These are phyloP conservation scores for Rhodocollybia butyracea DNA, from an alignment of 768 basidiomycete genomes.

Conservation along the genomic window DNA sequence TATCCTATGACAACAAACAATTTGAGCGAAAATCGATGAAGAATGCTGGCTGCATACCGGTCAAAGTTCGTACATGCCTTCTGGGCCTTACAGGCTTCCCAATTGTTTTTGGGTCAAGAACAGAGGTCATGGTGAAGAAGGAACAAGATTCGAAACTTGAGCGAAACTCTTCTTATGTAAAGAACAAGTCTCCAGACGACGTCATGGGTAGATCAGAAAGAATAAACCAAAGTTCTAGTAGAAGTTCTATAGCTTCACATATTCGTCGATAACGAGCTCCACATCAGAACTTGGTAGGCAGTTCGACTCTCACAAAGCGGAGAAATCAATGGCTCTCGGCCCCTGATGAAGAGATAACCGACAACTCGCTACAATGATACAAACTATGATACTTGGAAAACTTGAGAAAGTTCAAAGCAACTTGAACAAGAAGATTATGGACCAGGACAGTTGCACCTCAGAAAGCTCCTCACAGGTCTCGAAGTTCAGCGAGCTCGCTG, in stretches of 20 bases:
- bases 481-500: too few relatives aligned
- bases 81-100: conserved; percentile 58
- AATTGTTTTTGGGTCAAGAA: conserved; percentile 61
- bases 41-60: conserved; percentile 36
- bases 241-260: too few relatives aligned
- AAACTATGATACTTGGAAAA: too few relatives aligned
- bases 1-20: conserved; percentile 52
- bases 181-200: not conserved
- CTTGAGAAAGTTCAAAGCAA: too few relatives aligned
- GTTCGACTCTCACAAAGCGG: not conserved
- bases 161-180: not conserved
- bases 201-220: not conserved
- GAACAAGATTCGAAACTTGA: not conserved
- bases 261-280: too few relatives aligned
- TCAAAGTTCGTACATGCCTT: conserved; percentile 67
- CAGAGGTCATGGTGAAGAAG: conserved; percentile 53
- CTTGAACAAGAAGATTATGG: too few relatives aligned
- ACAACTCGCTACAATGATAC: too few relatives aligned
- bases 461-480: too few relatives aligned
- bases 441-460: too few relatives aligned
- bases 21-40: not conserved
- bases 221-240: too few relatives aligned
- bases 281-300: not conserved
- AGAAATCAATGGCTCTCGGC: too few relatives aligned
- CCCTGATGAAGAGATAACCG: too few relatives aligned